phyloP scores from a whole-genome alignment of 2,329 filamentous ascomycete genomes.

The Arthrobotrys pseudoclavata region DNA sequence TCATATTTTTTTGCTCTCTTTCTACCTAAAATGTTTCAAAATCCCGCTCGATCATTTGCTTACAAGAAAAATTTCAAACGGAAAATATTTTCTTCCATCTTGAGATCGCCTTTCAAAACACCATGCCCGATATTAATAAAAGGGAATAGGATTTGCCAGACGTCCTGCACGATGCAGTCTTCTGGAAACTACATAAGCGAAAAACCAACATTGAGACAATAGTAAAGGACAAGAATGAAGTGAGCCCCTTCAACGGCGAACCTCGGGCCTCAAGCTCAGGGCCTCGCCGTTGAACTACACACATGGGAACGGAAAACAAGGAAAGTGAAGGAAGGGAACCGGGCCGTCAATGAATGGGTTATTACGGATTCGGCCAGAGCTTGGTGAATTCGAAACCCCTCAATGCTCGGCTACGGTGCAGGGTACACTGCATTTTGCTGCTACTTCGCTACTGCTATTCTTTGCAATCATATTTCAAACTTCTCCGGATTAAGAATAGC shows the following conservation, averaged over 20 bases:
- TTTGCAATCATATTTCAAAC: slow-evolving; percentile 50
- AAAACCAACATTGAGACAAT: slow-evolving; percentile 37
- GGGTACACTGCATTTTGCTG: slow-evolving; percentile 30
- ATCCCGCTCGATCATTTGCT: slow-evolving; percentile 42
- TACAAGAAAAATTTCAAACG: slow-evolving; percentile 35
- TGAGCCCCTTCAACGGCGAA: slow-evolving; percentile 44
- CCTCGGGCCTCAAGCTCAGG: slow-evolving; percentile 26
- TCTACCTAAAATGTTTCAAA: slow-evolving; percentile 42
- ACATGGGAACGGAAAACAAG: slow-evolving; percentile 38
- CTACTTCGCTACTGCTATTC: slow-evolving; percentile 39
- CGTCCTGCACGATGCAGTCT: slow-evolving; percentile 53
- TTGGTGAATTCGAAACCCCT: slow-evolving; percentile 34
- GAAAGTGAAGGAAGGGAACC: slow-evolving; percentile 18
- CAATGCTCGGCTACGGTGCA: slow-evolving; percentile 41
- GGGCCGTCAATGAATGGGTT: slow-evolving; percentile 33
- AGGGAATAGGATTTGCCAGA: slow-evolving; percentile 29
- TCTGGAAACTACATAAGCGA: slow-evolving; percentile 59
- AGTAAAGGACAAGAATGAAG: slow-evolving; percentile 28
- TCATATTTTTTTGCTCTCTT: slow-evolving; percentile 21
- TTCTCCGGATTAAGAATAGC: slow-evolving; percentile 58
- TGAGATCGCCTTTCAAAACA: slow-evolving; percentile 56
- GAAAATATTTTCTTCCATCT: slow-evolving; percentile 31
- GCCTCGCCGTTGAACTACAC: slow-evolving; percentile 48
- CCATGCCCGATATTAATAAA: slow-evolving; percentile 33
- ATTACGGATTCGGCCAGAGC: slow-evolving; percentile 26